Conservation (phyloP, 116 monocot species). For the Trichopus zeylanicus region DNA sequence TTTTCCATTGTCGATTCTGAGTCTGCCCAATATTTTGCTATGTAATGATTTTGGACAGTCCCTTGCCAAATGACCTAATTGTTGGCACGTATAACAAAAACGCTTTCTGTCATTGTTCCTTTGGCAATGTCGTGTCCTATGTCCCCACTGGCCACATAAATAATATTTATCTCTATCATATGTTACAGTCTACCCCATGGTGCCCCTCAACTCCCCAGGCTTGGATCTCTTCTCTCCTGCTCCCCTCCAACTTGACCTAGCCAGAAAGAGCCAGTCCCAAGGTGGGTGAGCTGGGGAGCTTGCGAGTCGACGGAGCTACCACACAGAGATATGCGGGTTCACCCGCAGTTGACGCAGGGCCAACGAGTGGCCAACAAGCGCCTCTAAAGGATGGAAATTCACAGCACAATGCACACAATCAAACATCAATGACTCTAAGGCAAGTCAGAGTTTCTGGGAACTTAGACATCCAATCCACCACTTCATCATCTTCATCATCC, state of each 20-base stretch:
- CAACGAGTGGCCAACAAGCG: constrained; percentile 61
- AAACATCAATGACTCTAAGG: constrained; percentile 64
- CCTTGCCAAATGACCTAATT: no score
- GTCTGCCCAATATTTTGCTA: no score
- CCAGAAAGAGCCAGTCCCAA: constrained; percentile 77
- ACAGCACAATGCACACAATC: constrained; percentile 44
- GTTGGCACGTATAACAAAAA: no score
- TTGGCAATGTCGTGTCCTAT: no score
- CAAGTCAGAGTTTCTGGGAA: constrained; percentile 50
- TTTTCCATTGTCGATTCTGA: no score
- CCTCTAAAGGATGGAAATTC: constrained; percentile 65
- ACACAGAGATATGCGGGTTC: constrained; percentile 37
- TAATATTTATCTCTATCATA: no score
- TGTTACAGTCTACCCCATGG: no score
- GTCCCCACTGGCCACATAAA: no score
- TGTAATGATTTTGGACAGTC: no score
- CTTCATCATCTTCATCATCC: constrained; percentile 45
- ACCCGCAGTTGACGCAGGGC: constrained; percentile 43
- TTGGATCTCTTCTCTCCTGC: no score
- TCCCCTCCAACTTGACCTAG: constrained; percentile 3
- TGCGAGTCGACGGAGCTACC: constrained; percentile 50
- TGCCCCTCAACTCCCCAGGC: no score
- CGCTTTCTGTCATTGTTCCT: no score
- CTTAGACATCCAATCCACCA: constrained; percentile 60
- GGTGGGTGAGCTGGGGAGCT: constrained; percentile 72